Base-by-base conservation (phyloP, 2,329 filamentous ascomycete genomes). In the Pseudofabraea citricarpa region DNA sequence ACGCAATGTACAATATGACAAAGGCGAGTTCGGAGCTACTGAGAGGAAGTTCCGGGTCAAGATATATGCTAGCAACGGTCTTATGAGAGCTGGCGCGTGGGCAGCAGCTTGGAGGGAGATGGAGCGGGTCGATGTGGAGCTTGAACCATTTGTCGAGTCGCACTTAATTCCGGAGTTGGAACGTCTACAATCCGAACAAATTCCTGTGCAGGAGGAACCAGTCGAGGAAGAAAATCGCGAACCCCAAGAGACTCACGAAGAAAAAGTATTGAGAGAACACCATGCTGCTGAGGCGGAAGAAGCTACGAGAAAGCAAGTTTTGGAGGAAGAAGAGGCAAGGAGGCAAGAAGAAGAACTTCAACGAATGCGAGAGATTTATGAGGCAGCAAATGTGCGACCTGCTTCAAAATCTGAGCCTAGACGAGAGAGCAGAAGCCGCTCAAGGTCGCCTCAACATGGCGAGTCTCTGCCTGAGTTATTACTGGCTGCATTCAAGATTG, bases 91-190 rank as follows among this genome's bases (percentile, higher is more conserved):
- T 5, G 89, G 89, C 0, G 91, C 93, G 0, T 98, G 93, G 93
- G 79, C 80, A 4, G 90, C 90, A 2, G 91, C 88, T 46, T 98
- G 91, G 91, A 86, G 81, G 54, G 91, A 97, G 65, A 98, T 98
- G 93, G 93, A 98, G 67, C 79, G 91, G n/a, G 88, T 97, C 0
- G 93, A 98, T 59, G 87, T 95, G 2, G 91, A 97, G 64, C 79
- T 98, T 41, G 80, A 87, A 56, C 86, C 93, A 3, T 77, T 83
- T 57, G 74, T 90, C 9, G 77, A 81, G 15, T 63, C 76, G 0
- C 65, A 71, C 1, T 59, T 84, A 10, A 73, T 81, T 42, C 73
- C 74, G 15, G 78, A 81, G 51, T 66, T 90, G 16, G 77, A 81
- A 7, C 70, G 69, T 27, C 35, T 47, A 12, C 23, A 29, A 6